A percentile compares a stretch with the other conserved stretches of the same genome.
Evolutionary conservation across 495 filamentous ascomycete genomes (phyloP).

Genomic region (Hapsidospora chrysogenum): DNA sequence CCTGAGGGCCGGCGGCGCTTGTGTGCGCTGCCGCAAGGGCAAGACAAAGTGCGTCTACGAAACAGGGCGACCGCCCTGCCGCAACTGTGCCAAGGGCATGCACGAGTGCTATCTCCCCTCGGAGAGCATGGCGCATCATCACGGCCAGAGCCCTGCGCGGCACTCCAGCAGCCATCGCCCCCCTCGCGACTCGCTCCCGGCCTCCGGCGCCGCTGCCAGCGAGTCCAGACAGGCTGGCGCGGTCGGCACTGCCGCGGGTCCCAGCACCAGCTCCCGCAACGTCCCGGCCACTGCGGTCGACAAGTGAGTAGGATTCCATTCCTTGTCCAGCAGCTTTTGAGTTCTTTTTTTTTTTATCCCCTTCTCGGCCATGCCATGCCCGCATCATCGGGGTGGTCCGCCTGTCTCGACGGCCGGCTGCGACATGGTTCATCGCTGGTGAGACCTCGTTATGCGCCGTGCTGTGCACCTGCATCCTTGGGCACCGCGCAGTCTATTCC

Average conservation of each 20-base stretch:
- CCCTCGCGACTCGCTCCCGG: constrained; percentile 26
- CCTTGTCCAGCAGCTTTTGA: too few species aligned
- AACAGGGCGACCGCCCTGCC: constrained; percentile 31
- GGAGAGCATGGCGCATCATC: constrained; percentile 29
- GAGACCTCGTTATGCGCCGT: too few species aligned
- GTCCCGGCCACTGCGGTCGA: too few species aligned
- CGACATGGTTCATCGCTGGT: too few species aligned
- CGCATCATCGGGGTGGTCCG: too few species aligned
- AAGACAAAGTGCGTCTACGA: constrained; percentile 38
- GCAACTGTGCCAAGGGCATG: constrained; percentile 37
- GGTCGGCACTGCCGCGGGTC: too few species aligned
- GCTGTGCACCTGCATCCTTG: too few species aligned
- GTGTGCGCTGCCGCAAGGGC: constrained; percentile 36
- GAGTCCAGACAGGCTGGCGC: constrained; percentile 21
- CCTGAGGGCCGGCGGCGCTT: constrained; percentile 34
- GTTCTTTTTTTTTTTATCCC: too few species aligned
- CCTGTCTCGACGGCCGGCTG: too few species aligned
- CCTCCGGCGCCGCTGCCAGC: constrained; percentile 23
- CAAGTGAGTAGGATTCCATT: too few species aligned
- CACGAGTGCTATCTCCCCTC: constrained; percentile 36
- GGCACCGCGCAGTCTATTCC: too few species aligned
- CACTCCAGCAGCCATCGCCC: constrained; percentile 7
- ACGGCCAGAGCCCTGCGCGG: constrained; percentile 23
- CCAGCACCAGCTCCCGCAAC: not conserved
- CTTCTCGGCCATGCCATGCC: too few species aligned